Evolutionary conservation across 352 stramenopile genomes (phyloP), one percentile per base, ranked within the genome.

Genomic region (Pythium phragmitis): DNA sequence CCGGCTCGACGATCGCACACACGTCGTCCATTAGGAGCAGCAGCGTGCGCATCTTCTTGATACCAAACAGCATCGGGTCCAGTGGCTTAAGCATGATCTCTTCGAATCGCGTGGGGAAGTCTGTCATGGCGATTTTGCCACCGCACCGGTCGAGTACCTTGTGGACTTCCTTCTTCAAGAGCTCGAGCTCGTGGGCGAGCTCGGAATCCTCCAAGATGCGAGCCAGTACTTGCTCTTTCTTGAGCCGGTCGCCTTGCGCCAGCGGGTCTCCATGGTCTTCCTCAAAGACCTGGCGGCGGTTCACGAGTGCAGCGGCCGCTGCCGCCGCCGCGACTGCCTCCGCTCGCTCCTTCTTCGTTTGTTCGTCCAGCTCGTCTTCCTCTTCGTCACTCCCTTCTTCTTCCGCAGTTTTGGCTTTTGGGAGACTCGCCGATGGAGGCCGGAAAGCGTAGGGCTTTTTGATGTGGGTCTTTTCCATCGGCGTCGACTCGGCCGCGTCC

Each of bases 41-140:
- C 28, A 91, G 54, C 6, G 76, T 89, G 14, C 80, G 75, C 68
- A 94, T 70, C 68, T 94, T 92, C 75, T 94, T 92, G 60, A 94
- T 75, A 0, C 82, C 80, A 53, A 80, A 92, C 21, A 56, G 66
- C 17, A 36, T 66, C 1, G 82, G 78, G 14, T 78, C 75, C 28
- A 94, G 66, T 9, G 80, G 47, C 45, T 91, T 92, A 54, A 90
- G 79, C 75, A 92, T 91, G 42, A 84, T 71, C 47, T 76, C 69
- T 57, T 89, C 79, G 54, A 81, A 92, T 17, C 63, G 65, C 2
- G 36, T 34, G 0, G 79, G 73, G 37, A 94, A 91, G 3, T 81
- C 69, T 14, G 67, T 66, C 21, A 92, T 43, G 13, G 77, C 58
- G 46, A 91, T 66, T 17, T 75, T 79, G 46, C 78, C 80, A 13